phyloP scores from a whole-genome alignment of 2,329 filamentous ascomycete genomes.

The Pseudogymnoascus sp. region DNA sequence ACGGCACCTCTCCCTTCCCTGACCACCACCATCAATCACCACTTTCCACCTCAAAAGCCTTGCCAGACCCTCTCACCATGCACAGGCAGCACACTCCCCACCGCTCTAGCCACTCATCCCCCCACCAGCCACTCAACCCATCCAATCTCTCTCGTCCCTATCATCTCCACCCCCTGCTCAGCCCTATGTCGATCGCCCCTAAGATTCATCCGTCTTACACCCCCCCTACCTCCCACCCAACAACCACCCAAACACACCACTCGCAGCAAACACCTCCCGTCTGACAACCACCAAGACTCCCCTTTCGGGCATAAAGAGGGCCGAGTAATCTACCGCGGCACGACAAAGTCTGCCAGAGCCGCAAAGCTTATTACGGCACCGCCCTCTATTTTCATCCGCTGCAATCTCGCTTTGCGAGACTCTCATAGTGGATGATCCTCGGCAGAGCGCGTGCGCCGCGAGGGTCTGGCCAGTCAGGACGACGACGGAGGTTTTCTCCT shows the following conservation, averaged over 20 bases:
- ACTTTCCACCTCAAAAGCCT: not conserved
- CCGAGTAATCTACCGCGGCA: not conserved
- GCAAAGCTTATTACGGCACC: not conserved
- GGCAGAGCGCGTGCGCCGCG: not conserved
- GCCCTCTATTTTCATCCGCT: not conserved
- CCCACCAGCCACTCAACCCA: not conserved
- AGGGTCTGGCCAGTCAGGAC: not conserved
- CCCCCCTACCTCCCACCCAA: not conserved
- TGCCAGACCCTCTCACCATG: not conserved
- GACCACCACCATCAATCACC: not conserved
- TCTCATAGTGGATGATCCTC: not conserved
- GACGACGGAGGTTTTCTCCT: not conserved
- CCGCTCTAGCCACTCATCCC: not conserved
- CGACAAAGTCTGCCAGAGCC: not conserved
- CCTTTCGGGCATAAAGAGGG: not conserved
- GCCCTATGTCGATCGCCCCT: not conserved
- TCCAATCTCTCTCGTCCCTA: not conserved
- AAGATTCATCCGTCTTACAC: slow-evolving; percentile 1
- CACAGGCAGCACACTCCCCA: not conserved
- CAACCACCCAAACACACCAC: not conserved
- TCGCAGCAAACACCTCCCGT: not conserved
- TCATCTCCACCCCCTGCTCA: not conserved
- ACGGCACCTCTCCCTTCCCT: not conserved
- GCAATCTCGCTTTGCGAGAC: slow-evolving; percentile 3
- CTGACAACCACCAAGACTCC: not conserved